Percentiles rank a stretch among this genome's conserved stretches.
These are phyloP conservation scores for Karstenula rhodostoma DNA, from an alignment of 2,329 filamentous ascomycete species.

Conservation along the genomic window DNA sequence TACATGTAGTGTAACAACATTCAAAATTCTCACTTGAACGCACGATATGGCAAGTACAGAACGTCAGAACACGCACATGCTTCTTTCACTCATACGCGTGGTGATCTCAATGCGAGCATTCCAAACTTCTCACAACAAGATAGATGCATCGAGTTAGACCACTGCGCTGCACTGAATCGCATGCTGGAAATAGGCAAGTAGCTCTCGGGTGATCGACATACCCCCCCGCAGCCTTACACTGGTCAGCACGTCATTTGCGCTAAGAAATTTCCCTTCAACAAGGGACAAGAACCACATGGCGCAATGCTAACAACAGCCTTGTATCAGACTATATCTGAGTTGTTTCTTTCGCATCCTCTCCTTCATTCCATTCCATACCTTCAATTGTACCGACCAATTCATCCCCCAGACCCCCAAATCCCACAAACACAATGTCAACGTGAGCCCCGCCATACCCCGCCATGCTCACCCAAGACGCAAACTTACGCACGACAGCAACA, in stretches of 20 bases:
- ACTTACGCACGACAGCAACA: constrained; percentile 69
- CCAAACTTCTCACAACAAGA: too few relatives aligned
- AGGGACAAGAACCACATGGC: constrained; percentile 6
- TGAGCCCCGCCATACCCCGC: constrained; percentile 44
- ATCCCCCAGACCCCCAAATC: not conserved
- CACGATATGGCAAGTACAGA: too few relatives aligned
- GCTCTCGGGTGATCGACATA: constrained; percentile 7
- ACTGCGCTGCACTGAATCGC: not conserved
- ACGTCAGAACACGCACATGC: too few relatives aligned
- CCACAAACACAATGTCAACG: constrained; percentile 43
- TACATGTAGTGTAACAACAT: too few relatives aligned
- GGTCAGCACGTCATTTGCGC: constrained; percentile 38
- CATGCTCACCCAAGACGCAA: constrained; percentile 30
- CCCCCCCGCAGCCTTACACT: constrained; percentile 4
- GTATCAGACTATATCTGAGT: not conserved
- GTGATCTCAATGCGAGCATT: too few relatives aligned
- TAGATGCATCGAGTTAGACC: too few relatives aligned
- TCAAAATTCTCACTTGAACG: too few relatives aligned
- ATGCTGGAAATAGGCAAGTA: not conserved
- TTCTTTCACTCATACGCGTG: too few relatives aligned
- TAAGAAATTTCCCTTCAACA: constrained; percentile 32
- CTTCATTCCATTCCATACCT: not conserved
- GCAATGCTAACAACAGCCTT: not conserved
- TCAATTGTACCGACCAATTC: not conserved
- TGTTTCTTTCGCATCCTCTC: not conserved